Conservation (phyloP, 805 yeast genomes). For the Phaffomyces thermotolerans region DNA sequence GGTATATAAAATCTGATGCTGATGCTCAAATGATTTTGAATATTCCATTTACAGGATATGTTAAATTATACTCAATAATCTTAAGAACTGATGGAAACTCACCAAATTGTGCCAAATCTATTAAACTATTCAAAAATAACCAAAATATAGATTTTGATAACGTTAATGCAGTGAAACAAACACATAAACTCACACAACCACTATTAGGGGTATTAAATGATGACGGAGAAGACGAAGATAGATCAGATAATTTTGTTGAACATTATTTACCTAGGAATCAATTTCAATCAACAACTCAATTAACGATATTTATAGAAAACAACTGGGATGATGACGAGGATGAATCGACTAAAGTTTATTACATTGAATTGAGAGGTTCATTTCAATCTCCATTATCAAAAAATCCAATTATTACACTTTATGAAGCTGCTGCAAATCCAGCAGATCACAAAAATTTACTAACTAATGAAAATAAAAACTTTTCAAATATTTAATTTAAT, state of each 20-base stretch:
- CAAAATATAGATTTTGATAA: conserved; percentile 67
- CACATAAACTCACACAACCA: conserved; percentile 56
- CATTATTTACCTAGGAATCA: conserved; percentile 70
- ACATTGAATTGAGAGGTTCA: conserved; percentile 77
- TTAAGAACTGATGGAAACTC: conserved; percentile 55
- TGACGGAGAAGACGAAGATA: conserved; percentile 18
- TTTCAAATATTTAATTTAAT: conserved; percentile 8
- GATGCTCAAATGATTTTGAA: conserved; percentile 74
- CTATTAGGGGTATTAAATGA: conserved; percentile 51
- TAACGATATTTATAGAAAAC: conserved; percentile 62
- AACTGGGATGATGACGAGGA: conserved; percentile 60
- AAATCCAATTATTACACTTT: conserved; percentile 70
- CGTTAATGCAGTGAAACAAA: conserved; percentile 40
- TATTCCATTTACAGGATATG: conserved; percentile 74
- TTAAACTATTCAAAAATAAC: conserved; percentile 69
- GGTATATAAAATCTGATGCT: conserved; percentile 55
- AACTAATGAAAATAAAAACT: conserved; percentile 14
- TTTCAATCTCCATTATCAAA: conserved; percentile 40
- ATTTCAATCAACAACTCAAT: conserved; percentile 61
- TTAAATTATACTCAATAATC: conserved; percentile 66
- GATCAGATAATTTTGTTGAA: conserved; percentile 56
- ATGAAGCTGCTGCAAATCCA: conserved; percentile 92
- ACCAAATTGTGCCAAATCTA: conserved; percentile 57
- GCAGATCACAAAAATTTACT: conserved; percentile 59
- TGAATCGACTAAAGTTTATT: conserved; percentile 51